A percentile compares a stretch with the other conserved stretches of the same genome.
phyloP scores from a whole-genome alignment of 208 protist genomes.

The Tritrichomonas foetus region DNA sequence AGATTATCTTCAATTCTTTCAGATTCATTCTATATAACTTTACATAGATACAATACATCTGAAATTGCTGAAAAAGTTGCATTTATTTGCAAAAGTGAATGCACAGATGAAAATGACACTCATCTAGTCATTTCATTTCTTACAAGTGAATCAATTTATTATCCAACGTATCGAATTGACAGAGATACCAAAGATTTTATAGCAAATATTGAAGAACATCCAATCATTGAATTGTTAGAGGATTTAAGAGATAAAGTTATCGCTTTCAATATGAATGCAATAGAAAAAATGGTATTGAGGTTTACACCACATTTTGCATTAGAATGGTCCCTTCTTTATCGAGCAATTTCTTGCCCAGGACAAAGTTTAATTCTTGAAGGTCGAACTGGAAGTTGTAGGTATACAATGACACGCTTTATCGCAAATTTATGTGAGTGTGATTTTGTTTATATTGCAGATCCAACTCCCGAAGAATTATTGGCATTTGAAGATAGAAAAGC shows the following conservation, averaged over 20 bases:
- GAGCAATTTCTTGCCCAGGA: background rate
- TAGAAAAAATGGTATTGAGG: background rate
- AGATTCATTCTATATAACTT: background rate
- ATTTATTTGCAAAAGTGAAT: background rate
- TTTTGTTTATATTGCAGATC: slow-evolving; percentile 1
- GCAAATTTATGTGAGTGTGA: background rate
- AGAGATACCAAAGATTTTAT: background rate
- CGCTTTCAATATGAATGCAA: background rate
- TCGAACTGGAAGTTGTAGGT: background rate
- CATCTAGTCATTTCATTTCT: background rate
- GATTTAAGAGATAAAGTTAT: background rate
- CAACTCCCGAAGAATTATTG: background rate
- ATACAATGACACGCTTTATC: background rate
- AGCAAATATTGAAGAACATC: background rate
- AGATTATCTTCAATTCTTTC: background rate
- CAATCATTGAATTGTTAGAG: background rate
- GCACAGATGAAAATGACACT: background rate
- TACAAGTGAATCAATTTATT: background rate
- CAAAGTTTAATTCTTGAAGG: background rate
- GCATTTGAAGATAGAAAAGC: background rate
- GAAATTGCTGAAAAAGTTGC: background rate
- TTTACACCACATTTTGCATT: background rate
- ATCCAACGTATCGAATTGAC: background rate
- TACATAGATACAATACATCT: background rate
- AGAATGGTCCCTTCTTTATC: background rate